These are phyloP conservation scores for Simmondsia chinensis DNA, from an alignment of 148 eudicot genomes.

Conservation along the genomic window DNA sequence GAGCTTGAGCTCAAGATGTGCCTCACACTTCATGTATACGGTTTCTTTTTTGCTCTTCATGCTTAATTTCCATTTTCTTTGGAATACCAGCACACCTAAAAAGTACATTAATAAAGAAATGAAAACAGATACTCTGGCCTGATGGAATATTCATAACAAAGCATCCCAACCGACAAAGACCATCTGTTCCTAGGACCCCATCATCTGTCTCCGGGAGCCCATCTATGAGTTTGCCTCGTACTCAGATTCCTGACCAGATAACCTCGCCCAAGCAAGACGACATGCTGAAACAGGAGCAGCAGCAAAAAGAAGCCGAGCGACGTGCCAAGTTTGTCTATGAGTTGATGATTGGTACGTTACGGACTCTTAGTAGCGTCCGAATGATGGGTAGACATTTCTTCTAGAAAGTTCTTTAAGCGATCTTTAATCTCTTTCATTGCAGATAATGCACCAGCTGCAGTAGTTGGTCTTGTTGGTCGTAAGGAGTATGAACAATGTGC, in stretches of 20 bases:
- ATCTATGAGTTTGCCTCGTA: constrained; percentile 27
- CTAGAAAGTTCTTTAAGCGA: neutral
- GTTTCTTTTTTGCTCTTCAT: neutral
- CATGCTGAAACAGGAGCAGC: constrained; percentile 36
- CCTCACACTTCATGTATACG: too few species aligned
- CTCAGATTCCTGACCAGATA: constrained; percentile 29
- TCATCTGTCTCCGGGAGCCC: constrained; percentile 37
- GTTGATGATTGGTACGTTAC: constrained; percentile 63
- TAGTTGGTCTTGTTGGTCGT: constrained; percentile 81
- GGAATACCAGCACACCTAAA: neutral
- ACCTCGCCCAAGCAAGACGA: constrained; percentile 45
- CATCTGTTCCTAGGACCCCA: constrained; percentile 33
- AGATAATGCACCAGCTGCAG: constrained; percentile 93
- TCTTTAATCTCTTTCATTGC: constrained; percentile 17
- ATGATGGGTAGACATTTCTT: neutral
- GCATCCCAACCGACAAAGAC: constrained; percentile 69
- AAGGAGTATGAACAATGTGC: constrained; percentile 96
- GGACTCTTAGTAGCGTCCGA: neutral
- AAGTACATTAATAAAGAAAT: constrained; percentile 1
- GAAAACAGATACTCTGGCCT: constrained; percentile 89
- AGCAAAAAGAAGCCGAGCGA: constrained; percentile 56
- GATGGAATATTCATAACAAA: constrained; percentile 95
- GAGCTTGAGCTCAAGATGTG: too few species aligned
- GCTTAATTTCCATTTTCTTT: neutral
- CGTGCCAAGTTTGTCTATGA: constrained; percentile 88